Conservation (phyloP, 2,329 filamentous ascomycete species). For the Colletotrichum filicis region DNA sequence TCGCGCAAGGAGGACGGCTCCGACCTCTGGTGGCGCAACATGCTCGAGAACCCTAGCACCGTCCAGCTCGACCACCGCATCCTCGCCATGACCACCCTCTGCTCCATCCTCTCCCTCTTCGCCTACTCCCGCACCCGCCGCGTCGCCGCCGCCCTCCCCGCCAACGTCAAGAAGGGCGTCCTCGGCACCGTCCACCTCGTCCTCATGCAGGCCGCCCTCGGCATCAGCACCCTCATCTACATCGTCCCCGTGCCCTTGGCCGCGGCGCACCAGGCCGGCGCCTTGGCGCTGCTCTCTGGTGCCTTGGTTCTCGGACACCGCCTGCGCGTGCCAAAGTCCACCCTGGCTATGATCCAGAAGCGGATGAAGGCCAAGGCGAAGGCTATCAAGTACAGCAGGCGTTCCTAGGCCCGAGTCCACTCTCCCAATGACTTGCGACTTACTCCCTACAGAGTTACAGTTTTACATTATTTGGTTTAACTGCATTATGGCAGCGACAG, state of each 20-base stretch:
- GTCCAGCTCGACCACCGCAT: constrained; percentile 97
- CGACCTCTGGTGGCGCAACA: constrained; percentile 96
- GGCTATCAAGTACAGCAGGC: no score
- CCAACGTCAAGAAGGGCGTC: constrained; percentile 73
- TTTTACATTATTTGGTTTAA: not conserved
- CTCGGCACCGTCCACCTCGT: constrained; percentile 86
- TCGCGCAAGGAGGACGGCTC: constrained; percentile 79
- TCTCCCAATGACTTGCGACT: not conserved
- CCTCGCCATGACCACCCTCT: constrained; percentile 89
- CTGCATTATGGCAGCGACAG: constrained; percentile 26
- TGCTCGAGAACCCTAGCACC: constrained; percentile 94
- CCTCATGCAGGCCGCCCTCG: constrained; percentile 82
- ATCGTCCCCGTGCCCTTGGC: constrained; percentile 91
- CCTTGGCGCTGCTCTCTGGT: constrained; percentile 84
- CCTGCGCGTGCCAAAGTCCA: constrained; percentile 77
- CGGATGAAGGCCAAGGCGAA: constrained; percentile 45
- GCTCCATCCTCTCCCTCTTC: constrained; percentile 80
- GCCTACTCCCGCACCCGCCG: constrained; percentile 79
- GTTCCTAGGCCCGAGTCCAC: no score
- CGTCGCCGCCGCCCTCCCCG: constrained; percentile 68
- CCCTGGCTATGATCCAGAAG: constrained; percentile 68
- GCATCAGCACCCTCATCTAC: constrained; percentile 92
- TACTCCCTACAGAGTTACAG: not conserved
- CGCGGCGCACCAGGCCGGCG: constrained; percentile 92
- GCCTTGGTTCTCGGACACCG: constrained; percentile 83